These are phyloP conservation scores for Helianthus tuberosus DNA, from an alignment of 129 eudicot genomes.

Conservation along the genomic window DNA sequence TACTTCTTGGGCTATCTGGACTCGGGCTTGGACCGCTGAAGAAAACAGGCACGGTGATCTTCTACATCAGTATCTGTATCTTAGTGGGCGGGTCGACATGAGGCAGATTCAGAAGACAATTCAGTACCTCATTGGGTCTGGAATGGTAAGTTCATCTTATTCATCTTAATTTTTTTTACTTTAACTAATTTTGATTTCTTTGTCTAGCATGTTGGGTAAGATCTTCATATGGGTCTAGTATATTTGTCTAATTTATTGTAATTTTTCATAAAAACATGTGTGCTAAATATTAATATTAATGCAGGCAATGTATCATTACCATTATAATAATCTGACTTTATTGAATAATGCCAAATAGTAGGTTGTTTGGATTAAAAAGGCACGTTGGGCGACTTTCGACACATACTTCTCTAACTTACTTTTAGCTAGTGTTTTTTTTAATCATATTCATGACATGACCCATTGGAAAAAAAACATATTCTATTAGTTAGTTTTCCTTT, in stretches of 20 bases:
- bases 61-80: conserved; percentile 78
- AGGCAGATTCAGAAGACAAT: conserved; percentile 80
- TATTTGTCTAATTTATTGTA: background rate
- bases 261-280: background rate
- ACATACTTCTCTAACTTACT: background rate
- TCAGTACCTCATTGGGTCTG: conserved; percentile 89
- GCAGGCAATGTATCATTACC: background rate
- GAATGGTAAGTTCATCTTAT: conserved; percentile 65
- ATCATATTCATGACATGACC: background rate
- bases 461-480: background rate
- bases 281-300: background rate
- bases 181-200: background rate
- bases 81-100: conserved; percentile 87
- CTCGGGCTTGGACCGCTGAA: conserved; percentile 98
- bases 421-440: background rate
- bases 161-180: background rate
- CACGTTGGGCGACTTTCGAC: conserved; percentile 7
- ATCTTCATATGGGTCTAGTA: background rate
- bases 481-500: background rate
- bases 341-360: background rate
- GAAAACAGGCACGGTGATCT: conserved; percentile 98
- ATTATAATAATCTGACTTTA: background rate
- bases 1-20: conserved; percentile 91
- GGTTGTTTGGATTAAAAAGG: background rate
- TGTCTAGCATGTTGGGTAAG: conserved; percentile 7